Evolutionary conservation across 495 filamentous ascomycete species (phyloP), one percentile per base, ranked within the genome.

Genomic region (Durotheca rogersii): DNA sequence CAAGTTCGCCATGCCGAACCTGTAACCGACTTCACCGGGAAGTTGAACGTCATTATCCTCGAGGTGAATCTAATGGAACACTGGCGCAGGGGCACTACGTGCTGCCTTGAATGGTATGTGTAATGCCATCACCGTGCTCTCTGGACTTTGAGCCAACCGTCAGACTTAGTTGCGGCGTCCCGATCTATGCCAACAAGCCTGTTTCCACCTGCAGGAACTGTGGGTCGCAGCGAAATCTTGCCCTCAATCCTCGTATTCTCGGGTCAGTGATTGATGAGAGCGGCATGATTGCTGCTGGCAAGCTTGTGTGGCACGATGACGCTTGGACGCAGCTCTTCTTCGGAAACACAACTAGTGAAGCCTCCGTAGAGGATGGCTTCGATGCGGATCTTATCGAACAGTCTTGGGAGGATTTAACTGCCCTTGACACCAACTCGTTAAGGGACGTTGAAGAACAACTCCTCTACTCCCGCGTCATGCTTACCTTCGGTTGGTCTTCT

Each of bases 241-340:
- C 67, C 9, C 67, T 83, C 18, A 87, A 84, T 58, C 81, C 83
- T 4, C 66, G 64, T 1, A 68, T 80, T 29, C 61, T 83, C 29
- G 78, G 78, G 10, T 62, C 67, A 2, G 52, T 84, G 2, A 42
- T 77, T 14, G 81, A 84, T 56, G 81, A 84, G 61, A 82, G 78
- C 7, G 80, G 75, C 2, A 66, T 59, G 31, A 67, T 81, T 19
- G 49, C 58, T 2, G 37, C 66, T 0, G 71, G 72, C 0, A 82
- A 81, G 60, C 59, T 83, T 1, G 59, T 83, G 12, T 79, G 80
- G 69, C 72, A 68, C 17, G 59, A 72, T 9, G 27, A 55, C 7
- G 81, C 80, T 3, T 84, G 79, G 78, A 64, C 68, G 12, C 68
- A 81, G 32, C 59, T 84, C 3, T 66, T 83, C 20, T 76, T 75